Conservation (phyloP, 306 rosid genomes). For the Casuarina equisetifolia region DNA sequence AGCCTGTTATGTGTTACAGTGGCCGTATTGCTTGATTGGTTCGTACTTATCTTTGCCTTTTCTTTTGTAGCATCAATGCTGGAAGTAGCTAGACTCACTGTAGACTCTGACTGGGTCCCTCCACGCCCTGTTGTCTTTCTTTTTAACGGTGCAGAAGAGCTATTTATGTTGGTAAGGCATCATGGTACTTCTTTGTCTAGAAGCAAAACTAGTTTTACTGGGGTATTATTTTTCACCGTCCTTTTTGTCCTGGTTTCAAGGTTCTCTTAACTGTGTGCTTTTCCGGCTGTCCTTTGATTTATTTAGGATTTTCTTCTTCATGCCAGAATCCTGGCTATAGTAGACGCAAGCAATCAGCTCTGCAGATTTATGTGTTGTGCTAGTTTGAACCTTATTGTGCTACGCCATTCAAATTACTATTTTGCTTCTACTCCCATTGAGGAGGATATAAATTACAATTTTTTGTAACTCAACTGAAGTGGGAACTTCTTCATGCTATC, state of each 20-base stretch:
- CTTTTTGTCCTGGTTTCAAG: background rate
- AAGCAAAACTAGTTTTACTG: constrained; percentile 7
- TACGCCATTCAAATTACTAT: background rate
- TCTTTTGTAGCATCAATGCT: constrained; percentile 75
- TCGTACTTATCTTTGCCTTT: constrained; percentile 13
- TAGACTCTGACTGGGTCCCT: constrained; percentile 87
- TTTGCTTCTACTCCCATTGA: background rate
- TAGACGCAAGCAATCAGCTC: background rate
- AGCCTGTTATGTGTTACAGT: constrained; percentile 14
- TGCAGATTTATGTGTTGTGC: background rate
- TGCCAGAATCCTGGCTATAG: background rate
- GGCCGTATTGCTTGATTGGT: constrained; percentile 14
- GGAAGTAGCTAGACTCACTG: constrained; percentile 82
- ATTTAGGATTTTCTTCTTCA: background rate
- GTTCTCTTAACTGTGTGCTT: background rate
- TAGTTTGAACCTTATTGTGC: background rate
- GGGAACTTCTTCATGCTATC: background rate
- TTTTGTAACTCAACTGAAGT: background rate
- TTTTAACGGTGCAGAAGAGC: constrained; percentile 98
- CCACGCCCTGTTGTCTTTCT: constrained; percentile 79
- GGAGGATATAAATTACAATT: background rate
- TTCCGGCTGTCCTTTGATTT: background rate
- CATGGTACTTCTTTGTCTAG: constrained; percentile 14
- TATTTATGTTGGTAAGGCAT: constrained; percentile 87
- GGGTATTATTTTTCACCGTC: background rate